Conservation (phyloP, 106 monocot genomes). For the Chionographis japonica region DNA sequence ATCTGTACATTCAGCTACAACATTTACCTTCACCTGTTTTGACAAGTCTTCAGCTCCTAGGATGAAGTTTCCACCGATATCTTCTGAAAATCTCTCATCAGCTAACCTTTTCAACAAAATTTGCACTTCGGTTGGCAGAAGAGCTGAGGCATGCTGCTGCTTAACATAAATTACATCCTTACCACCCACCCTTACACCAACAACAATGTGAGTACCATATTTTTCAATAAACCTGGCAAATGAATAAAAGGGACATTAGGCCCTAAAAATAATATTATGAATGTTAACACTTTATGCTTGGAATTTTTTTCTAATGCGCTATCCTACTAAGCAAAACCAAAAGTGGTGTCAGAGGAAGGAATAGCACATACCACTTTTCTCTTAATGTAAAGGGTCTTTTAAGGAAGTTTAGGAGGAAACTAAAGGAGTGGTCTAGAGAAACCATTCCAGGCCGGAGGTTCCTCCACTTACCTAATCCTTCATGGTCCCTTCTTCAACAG, state of each 20-base stretch:
- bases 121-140: conserved; percentile 55
- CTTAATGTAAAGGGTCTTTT: too few species aligned
- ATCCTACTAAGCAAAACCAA: too few species aligned
- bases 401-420: too few species aligned
- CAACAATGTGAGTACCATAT: conserved; percentile 76
- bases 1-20: too few species aligned
- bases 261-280: neutral
- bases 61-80: conserved; percentile 8
- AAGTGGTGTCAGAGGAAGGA: too few species aligned
- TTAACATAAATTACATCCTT: conserved; percentile 70
- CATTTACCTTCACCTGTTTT: conserved; percentile 35
- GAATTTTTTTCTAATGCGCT: too few species aligned
- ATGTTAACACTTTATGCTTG: neutral
- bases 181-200: conserved; percentile 71
- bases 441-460: too few species aligned
- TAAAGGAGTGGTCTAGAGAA: too few species aligned
- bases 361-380: too few species aligned
- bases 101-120: conserved; percentile 39
- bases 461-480: too few species aligned
- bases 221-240: conserved; percentile 74
- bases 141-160: conserved; percentile 53
- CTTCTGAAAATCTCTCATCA: conserved; percentile 47
- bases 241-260: neutral
- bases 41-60: conserved; percentile 12
- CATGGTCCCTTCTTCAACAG: too few species aligned